Evolutionary conservation across 2,329 filamentous ascomycete species (phyloP).

Genomic region (Penicillium sp.): DNA sequence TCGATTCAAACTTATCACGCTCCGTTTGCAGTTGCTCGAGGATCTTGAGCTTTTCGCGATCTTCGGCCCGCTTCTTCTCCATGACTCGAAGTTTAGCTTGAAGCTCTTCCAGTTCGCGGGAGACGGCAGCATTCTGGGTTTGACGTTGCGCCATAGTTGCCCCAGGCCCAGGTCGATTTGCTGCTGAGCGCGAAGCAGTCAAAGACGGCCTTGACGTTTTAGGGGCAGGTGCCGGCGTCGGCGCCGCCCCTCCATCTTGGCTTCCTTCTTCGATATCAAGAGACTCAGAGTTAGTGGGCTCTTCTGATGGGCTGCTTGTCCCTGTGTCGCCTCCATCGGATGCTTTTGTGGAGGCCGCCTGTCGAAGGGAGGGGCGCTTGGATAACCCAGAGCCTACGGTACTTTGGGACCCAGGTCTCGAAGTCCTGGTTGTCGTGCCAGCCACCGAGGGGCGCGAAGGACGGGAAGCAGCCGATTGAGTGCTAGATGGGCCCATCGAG

Average conservation of each 20-base stretch:
- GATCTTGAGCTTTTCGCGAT: constrained; percentile 78
- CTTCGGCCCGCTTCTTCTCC: constrained; percentile 82
- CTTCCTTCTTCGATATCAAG: constrained; percentile 24
- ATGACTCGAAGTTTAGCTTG: constrained; percentile 83
- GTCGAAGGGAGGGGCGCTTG: constrained; percentile 37
- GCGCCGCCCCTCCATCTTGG: constrained; percentile 16
- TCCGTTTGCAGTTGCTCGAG: constrained; percentile 70
- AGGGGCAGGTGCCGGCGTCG: constrained; percentile 10
- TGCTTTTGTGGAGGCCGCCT: constrained; percentile 25
- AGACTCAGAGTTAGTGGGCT: constrained; percentile 29
- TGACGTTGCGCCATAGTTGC: constrained; percentile 42
- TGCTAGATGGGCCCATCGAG: constrained; percentile 66
- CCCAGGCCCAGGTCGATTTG: constrained; percentile 28
- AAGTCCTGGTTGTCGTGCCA: constrained; percentile 32
- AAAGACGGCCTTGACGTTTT: constrained; percentile 26
- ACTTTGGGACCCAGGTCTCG: constrained; percentile 31
- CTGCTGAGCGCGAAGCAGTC: constrained; percentile 22
- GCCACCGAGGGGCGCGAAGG: constrained; percentile 42
- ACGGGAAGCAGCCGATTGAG: constrained; percentile 31
- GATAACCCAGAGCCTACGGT: constrained; percentile 20
- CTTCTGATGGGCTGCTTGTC: constrained; percentile 30
- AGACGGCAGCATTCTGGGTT: constrained; percentile 48
- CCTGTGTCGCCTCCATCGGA: constrained; percentile 28
- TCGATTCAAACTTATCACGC: constrained; percentile 60
- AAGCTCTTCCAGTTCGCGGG: constrained; percentile 77